Base-by-base conservation (phyloP, 352 stramenopile genomes). In the Globisporangium ultimum region DNA sequence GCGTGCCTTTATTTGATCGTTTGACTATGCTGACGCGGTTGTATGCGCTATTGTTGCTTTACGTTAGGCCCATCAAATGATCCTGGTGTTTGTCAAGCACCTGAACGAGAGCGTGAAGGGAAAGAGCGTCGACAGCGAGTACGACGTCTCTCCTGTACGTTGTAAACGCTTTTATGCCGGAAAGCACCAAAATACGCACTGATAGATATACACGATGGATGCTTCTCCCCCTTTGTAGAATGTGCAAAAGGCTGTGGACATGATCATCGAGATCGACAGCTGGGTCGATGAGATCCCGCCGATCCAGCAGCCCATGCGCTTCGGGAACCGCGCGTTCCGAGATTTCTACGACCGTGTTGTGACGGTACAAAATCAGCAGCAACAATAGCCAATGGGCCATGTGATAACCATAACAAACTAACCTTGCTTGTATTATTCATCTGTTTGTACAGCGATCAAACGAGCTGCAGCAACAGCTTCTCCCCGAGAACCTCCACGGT, bases 241-340 rank as follows among this genome's bases (percentile, higher is more conserved):
- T 64, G 80, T 94, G 11, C 63, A 86, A 48, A 85, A 84, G 53
- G 70, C 80, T 0, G 77, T 90, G n/a, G 68, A 74, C 6, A 48
- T 92, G 32, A 21, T 94, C 13, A 53, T 73, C 28, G 70, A 86
- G 47, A 75, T 97, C 48, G 80, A 86, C 61, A 71, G 67, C 46
- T 97, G 89, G 89, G 85, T 98, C 50, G 88, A 97, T 50, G 91
- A 97, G 46, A 93, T 97, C 48, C 92, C 93, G 34, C 90, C 89
- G 15, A 83, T 97, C 51, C 80, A 97, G 66, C 91, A 98, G 70
- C 87, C 89, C 17, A 97, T 97, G 88, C 89, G 94, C 34, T 98
- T 98, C 58, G 94, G 94, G 18, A 98, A 98, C 79, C 97, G 97
- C 61, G 89, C 94, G 14, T 98, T 97, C 74, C 89, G 93, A 13